Base-by-base conservation (phyloP, 306 rosid species). In the Alnus rubra region DNA sequence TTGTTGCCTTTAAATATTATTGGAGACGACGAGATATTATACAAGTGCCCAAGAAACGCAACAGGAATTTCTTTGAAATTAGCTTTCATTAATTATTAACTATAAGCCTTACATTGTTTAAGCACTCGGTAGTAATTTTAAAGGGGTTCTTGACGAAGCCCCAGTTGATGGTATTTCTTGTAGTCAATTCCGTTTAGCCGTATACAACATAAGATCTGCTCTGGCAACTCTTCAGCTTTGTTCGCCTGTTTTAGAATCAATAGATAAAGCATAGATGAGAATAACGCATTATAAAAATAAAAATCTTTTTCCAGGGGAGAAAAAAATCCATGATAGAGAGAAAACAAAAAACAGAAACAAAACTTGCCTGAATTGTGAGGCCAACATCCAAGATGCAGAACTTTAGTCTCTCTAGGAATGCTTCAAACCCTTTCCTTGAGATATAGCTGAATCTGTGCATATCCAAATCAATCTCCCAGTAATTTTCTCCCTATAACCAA, bases 361-460 rank as follows among this genome's bases (percentile, higher is more conserved):
- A 14, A 78, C 87, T 87, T 82, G 85, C 99, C 98, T 96, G 99
- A 88, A 96, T 93, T 73, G 98, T 93, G 85, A 96, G 97, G 76
- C 99, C 99, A 73, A 96, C 90, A 65, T 93, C 99, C 75, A 96
- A 86, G 80, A 85, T 58, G 80, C 99, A 93, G 71, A 76, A 45
- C 85, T 93, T 96, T 79, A 96, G 87, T 86, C 98, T 89, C 54
- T 91, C 94, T 30, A 96, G 56, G 86, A 96, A 96, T 49, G 97
- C 92, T 88, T 93, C 99, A 80, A 91, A 96, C 5, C 99, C 99
- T 84, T 96, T 96, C 83, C 97, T 91, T 12, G 98, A 93, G 80
- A 96, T 91, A 77, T 93, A 96, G 74, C 98, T 91, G 75, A 96
- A 96, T 89, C 97, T 93, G 83, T 96, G 99, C 98, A 96, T 96